Percentiles rank a stretch among this genome's conserved stretches.
Conservation (phyloP, 1,139 yeast genomes). For the Chernovozyma aurita region DNA sequence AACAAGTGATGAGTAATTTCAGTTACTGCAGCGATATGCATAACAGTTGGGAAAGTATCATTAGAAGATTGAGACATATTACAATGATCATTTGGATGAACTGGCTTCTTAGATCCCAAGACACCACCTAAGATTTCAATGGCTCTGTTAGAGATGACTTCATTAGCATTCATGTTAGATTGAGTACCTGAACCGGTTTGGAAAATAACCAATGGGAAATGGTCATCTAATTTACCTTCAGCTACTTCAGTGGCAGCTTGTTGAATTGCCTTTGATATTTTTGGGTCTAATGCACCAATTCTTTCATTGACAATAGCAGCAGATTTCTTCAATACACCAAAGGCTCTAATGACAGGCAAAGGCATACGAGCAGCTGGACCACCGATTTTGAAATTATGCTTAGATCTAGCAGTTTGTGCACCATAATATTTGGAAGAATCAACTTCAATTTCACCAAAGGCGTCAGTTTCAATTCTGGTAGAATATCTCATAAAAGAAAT, state of each 20-base stretch:
- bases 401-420: constrained; percentile 94
- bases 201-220: constrained; percentile 96
- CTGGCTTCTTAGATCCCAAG: constrained; percentile 87
- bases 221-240: constrained; percentile 86
- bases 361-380: constrained; percentile 81
- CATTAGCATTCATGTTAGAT: constrained; percentile 98
- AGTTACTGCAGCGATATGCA: constrained; percentile 97
- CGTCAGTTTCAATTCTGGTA: constrained; percentile 82
- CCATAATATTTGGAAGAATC: constrained; percentile 90
- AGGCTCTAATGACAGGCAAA: constrained; percentile 82
- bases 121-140: constrained; percentile 91
- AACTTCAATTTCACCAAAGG: constrained; percentile 93
- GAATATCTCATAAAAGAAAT: constrained; percentile 25
- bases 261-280: constrained; percentile 78
- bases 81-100: constrained; percentile 97
- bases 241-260: constrained; percentile 94
- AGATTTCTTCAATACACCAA: constrained; percentile 90
- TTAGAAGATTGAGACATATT: constrained; percentile 98
- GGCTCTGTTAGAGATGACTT: constrained; percentile 96
- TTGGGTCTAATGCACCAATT: constrained; percentile 77
- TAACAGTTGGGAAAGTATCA: constrained; percentile 98
- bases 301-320: constrained; percentile 88
- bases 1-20: constrained; percentile 73
- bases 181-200: constrained; percentile 99
- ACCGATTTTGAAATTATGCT: constrained; percentile 92